These are phyloP conservation scores for Sechiopsis laciniata DNA, from an alignment of 306 rosid genomes.

Conservation along the genomic window DNA sequence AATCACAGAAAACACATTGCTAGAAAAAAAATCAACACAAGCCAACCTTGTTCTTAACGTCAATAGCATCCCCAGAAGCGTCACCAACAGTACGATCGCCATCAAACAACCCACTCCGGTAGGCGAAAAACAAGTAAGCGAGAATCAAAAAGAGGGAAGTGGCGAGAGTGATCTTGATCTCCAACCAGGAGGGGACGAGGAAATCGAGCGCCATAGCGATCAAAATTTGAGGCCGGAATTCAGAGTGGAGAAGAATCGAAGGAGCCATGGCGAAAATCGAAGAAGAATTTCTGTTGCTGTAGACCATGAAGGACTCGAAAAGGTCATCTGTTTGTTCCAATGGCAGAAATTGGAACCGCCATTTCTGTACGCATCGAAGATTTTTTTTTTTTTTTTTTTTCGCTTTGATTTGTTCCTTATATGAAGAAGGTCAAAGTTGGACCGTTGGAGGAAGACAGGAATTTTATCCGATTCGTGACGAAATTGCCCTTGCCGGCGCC, in stretches of 20 bases:
- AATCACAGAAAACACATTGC: neutral
- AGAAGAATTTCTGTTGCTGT: neutral
- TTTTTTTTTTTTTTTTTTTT: neutral
- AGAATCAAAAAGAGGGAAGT: conserved; percentile 60
- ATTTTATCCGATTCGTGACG: neutral
- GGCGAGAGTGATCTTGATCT: conserved; percentile 71
- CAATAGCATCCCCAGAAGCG: conserved; percentile 36
- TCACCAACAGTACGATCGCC: conserved; percentile 44
- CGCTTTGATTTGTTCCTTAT: neutral
- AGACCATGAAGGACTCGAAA: conserved; percentile 40
- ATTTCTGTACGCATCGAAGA: conserved; percentile 17
- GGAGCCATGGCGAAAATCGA: neutral
- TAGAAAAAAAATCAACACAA: neutral
- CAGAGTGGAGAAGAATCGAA: neutral
- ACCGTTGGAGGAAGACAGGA: conserved; percentile 45
- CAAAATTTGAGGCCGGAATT: conserved; percentile 20
- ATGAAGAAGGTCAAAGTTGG: conserved; percentile 49
- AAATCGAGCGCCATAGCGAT: conserved; percentile 50
- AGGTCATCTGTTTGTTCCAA: conserved; percentile 32
- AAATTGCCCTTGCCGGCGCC: neutral
- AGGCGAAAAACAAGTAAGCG: conserved; percentile 58
- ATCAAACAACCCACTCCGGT: conserved; percentile 28
- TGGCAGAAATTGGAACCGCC: conserved; percentile 26
- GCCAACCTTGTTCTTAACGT: conserved; percentile 51
- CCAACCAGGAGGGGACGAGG: conserved; percentile 72